A percentile compares a stretch with the other conserved stretches of the same genome.
Evolutionary conservation across 305 asterid genomes (phyloP).

Genomic region (Ruellia speciosa): DNA sequence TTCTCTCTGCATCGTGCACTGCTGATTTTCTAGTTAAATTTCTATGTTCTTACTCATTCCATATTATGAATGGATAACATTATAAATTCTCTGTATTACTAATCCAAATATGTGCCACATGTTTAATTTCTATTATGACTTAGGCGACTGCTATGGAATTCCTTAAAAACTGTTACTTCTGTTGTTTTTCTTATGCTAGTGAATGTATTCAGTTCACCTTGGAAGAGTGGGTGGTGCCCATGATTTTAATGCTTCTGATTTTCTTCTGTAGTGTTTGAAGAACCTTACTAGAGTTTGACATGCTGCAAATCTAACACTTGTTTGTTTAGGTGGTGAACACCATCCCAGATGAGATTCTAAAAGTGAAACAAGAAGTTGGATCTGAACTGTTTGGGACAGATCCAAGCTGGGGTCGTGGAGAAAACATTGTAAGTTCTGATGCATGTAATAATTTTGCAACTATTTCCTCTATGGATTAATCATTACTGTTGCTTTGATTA

Average conservation of each 20-base stretch:
- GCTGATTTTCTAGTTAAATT: neutral
- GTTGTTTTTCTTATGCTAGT: neutral
- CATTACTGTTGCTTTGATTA: conserved; percentile 3
- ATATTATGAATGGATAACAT: no score
- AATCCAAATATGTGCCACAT: no score
- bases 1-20: neutral
- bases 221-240: neutral
- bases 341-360: conserved; percentile 55
- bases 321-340: conserved; percentile 37
- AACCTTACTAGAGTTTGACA: neutral
- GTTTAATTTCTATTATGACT: no score
- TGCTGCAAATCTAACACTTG: neutral
- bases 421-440: conserved; percentile 44
- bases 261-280: no score
- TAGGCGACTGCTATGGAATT: no score
- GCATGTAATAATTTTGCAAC: neutral
- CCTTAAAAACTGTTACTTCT: no score
- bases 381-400: conserved; percentile 71
- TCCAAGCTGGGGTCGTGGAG: conserved; percentile 57
- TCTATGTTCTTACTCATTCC: no score
- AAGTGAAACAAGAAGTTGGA: conserved; percentile 73
- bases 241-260: neutral
- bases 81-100: no score
- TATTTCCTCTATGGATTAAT: neutral
- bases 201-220: neutral